Evolutionary conservation across 2,329 filamentous ascomycete genomes (phyloP), one percentile per base, ranked within the genome.

Genomic region (Colletotrichum coccodes): DNA sequence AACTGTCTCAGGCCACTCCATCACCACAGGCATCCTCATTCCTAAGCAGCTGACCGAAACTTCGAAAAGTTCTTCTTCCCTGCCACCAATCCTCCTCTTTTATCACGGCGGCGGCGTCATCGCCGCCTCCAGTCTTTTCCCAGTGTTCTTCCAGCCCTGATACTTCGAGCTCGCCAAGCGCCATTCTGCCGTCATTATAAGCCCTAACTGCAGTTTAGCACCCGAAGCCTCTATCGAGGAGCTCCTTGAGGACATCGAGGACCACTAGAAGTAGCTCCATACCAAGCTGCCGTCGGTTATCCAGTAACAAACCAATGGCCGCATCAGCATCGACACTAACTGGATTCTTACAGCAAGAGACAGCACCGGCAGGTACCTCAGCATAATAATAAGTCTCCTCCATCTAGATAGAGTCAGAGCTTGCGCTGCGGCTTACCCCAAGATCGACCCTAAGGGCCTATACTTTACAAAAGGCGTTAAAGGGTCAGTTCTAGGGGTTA

Each of bases 51-150:
- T 77, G 5, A 68, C 1, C 74, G n/a, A n/a, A n/a, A n/a, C n/a
- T n/a, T n/a, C n/a, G n/a, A n/a, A n/a, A n/a, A n/a, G n/a, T n/a
- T 73, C 0, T 18, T 23, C 1, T 69, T 73, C n/a, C n/a, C n/a
- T n/a, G n/a, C n/a, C 36, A 70, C 14, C 30, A 1, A 14, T 60
- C 0, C 34, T 65, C 23, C 46, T 65, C 28, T 70, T 75, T 28
- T 56, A 77, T 0, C 76, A 77, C n/a, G 76, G 76, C 0, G 76
- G 76, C 0, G 76, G 74, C 21, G 70, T 77, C 0, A 68, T 73
- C 21, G 71, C 64, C 16, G 75, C 56, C 0, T 71, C 75, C 6
- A 67, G 64, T 8, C 14, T 77, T 0, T 76, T 73, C 8, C 67
- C 70, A 0, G 62, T 71, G 1, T 77, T 77, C 60, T 77, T 77